Conservation (phyloP, 208 protist species). For the Crithidia acanthocephali region DNA sequence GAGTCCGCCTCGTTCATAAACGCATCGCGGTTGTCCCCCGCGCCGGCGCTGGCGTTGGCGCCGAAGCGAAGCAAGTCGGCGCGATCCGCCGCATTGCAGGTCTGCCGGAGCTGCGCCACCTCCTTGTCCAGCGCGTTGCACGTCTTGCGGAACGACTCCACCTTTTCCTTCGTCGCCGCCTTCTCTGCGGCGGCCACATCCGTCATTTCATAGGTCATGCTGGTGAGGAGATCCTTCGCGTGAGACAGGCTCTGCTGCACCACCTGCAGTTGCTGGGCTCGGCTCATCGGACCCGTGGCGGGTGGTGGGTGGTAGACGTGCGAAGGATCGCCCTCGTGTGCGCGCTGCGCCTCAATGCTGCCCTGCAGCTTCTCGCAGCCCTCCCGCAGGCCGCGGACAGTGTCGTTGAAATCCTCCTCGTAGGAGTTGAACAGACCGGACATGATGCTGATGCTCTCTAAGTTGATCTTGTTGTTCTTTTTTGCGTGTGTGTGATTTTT, state of each 20-base stretch:
- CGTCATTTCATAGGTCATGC: slow-evolving; percentile 74
- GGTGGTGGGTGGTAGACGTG: slow-evolving; percentile 53
- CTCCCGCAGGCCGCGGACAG: slow-evolving; percentile 32
- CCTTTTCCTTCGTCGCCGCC: slow-evolving; percentile 36
- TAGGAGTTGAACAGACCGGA: slow-evolving; percentile 69
- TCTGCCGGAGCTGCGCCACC: slow-evolving; percentile 42
- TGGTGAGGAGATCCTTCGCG: slow-evolving; percentile 64
- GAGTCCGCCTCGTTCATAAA: slow-evolving; percentile 44
- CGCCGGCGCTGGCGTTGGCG: slow-evolving; percentile 7
- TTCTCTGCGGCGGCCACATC: slow-evolving; percentile 37
- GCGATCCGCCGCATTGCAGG: slow-evolving; percentile 54
- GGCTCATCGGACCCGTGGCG: slow-evolving; percentile 49
- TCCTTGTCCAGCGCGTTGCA: slow-evolving; percentile 46
- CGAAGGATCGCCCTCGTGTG: slow-evolving; percentile 32
- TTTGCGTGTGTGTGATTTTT: slow-evolving; percentile 1
- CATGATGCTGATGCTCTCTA: slow-evolving; percentile 17
- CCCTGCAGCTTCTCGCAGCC: slow-evolving; percentile 33
- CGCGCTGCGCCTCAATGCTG: slow-evolving; percentile 32
- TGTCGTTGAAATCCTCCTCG: slow-evolving; percentile 71
- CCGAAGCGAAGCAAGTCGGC: slow-evolving; percentile 56
- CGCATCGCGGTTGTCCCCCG: background rate
- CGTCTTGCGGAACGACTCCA: slow-evolving; percentile 42
- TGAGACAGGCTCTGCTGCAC: slow-evolving; percentile 53
- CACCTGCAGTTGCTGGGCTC: slow-evolving; percentile 44
- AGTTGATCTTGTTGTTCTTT: background rate